phyloP scores from a whole-genome alignment of 1,284 basidiomycete genomes.

The Ceratobasidium sp. region DNA sequence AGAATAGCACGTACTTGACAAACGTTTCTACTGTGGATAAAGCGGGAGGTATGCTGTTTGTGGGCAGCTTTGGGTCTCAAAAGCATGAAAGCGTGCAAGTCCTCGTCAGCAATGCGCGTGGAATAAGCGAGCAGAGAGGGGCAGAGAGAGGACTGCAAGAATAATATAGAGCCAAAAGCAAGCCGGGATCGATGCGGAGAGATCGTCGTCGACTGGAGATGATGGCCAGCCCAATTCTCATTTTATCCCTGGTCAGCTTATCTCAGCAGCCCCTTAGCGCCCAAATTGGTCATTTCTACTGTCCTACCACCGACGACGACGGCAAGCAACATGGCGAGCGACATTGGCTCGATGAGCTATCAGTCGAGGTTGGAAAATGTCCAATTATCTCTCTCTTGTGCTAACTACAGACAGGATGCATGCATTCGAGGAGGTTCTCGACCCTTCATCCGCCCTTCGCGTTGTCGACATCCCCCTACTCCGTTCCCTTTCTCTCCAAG shows the following conservation, averaged over 20 bases:
- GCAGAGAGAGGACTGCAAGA: neutral
- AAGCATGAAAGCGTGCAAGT: slow-evolving; percentile 37
- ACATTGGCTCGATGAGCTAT: slow-evolving; percentile 25
- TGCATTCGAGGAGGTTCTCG: slow-evolving; percentile 41
- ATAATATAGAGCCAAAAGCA: neutral
- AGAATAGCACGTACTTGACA: slow-evolving; percentile 8
- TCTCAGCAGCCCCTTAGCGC: slow-evolving; percentile 1
- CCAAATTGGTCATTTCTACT: slow-evolving; percentile 16
- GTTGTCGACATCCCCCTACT: slow-evolving; percentile 38
- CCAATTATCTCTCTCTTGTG: neutral
- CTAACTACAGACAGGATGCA: slow-evolving; percentile 33
- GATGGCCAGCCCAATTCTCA: neutral
- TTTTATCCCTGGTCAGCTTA: slow-evolving; percentile 32
- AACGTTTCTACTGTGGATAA: slow-evolving; percentile 37
- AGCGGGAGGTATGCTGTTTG: slow-evolving; percentile 35
- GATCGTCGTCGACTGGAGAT: slow-evolving; percentile 28
- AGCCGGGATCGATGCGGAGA: slow-evolving; percentile 25
- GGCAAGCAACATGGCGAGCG: neutral
- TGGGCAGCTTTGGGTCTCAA: slow-evolving; percentile 37
- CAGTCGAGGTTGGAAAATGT: slow-evolving; percentile 5
- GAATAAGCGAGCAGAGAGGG: neutral
- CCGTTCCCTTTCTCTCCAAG: slow-evolving; percentile 36
- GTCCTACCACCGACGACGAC: slow-evolving; percentile 24
- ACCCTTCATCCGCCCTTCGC: slow-evolving; percentile 39
- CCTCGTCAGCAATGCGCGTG: slow-evolving; percentile 27